A percentile compares a stretch with the other conserved stretches of the same genome.
Evolutionary conservation across 768 basidiomycete species (phyloP).

Genomic region (Lactarius hatsudake): DNA sequence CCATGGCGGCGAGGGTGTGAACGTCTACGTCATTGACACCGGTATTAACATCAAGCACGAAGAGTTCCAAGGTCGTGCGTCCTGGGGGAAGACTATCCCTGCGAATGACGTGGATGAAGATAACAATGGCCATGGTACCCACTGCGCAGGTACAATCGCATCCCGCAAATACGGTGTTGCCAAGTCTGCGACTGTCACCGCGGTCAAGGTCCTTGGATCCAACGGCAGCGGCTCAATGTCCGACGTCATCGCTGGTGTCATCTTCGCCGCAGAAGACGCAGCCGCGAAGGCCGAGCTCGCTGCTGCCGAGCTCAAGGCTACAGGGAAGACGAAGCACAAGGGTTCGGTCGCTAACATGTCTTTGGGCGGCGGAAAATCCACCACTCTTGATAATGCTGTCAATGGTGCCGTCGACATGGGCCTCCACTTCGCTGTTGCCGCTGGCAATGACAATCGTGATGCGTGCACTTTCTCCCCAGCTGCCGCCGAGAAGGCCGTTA

Average conservation of each 20-base stretch:
- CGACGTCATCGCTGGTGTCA: constrained; percentile 87
- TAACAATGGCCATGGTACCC: constrained; percentile 93
- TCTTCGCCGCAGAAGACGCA: constrained; percentile 65
- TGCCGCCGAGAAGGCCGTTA: constrained; percentile 82
- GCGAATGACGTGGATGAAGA: constrained; percentile 80
- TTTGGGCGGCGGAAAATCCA: constrained; percentile 92
- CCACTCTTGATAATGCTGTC: constrained; percentile 78
- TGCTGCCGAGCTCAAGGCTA: constrained; percentile 59
- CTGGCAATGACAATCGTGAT: constrained; percentile 84
- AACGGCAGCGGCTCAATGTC: constrained; percentile 95
- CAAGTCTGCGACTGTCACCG: constrained; percentile 84
- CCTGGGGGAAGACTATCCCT: constrained; percentile 94
- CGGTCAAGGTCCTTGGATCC: constrained; percentile 92
- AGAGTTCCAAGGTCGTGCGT: constrained; percentile 87
- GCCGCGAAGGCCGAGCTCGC: constrained; percentile 57
- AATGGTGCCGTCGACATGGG: constrained; percentile 80
- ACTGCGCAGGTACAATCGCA: constrained; percentile 96
- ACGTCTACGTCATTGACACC: constrained; percentile 85
- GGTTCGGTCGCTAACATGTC: constrained; percentile 98
- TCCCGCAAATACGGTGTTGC: constrained; percentile 92
- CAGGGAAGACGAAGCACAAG: constrained; percentile 82
- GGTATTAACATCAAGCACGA: constrained; percentile 84
- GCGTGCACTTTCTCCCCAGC: constrained; percentile 95
- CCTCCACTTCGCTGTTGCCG: constrained; percentile 96
- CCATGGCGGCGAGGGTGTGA: constrained; percentile 86